Evolutionary conservation across 805 yeast genomes (phyloP), one percentile per base, ranked within the genome.

Genomic region (Yamadazyma akitaensis): DNA sequence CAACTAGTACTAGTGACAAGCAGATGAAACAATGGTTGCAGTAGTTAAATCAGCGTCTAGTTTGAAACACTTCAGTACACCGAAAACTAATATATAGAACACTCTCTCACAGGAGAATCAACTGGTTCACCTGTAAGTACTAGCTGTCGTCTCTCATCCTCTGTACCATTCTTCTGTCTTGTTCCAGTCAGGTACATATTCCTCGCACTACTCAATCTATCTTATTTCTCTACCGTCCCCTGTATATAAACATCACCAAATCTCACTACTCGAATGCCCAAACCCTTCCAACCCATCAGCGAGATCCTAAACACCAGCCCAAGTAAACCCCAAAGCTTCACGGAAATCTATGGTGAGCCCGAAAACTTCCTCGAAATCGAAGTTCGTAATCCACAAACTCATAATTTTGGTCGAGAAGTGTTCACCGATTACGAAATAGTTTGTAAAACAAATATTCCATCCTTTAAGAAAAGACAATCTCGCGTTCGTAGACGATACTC

Each of bases 281-380:
- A 55, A 53, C 66, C 75, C 5, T 72, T 72, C 55, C 72, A 68
- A 53, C 71, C 77, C 41, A 70, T 72, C 17, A 69, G 74, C 53
- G 76, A 71, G 37, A 60, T 70, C 17, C 64, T 70, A 44, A 63
- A 65, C 31, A 35, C 47, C 8, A 49, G 36, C 53, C 66, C 31
- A 48, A 63, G 33, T 47, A 66, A 65, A 42, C 64, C 57, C 49
- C 92, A 85, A 63, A 76, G 88, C 3, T 84, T 83, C 62, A 86
- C 81, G 52, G 96, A 89, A 57, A 76, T 87, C 37, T 94, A 94
- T 60, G 96, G 95, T 0, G 96, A 87, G 57, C 98, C 97, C 0
- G 98, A 94, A 64, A 88, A 89, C 67, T 88, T 90, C 59, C 75
- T 92, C 35, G 99, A 92, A 66, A 82, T 94, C 31, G 97, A 91